A percentile compares a stretch with the other conserved stretches of the same genome.
Conservation (phyloP, 164 flowering plant genomes). For the Malania oleifera region DNA sequence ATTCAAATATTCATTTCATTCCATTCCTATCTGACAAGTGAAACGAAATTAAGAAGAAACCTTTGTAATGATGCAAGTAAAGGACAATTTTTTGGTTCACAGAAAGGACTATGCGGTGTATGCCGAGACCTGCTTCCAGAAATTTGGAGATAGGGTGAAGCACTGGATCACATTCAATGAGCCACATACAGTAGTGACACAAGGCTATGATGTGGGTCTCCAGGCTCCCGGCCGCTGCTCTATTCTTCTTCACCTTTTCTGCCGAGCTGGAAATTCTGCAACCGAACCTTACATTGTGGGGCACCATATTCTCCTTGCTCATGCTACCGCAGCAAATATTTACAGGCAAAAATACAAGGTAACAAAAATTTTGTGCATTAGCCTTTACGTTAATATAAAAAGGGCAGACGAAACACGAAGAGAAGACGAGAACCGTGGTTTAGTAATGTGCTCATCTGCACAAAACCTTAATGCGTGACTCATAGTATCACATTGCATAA, state of each 20-base stretch:
- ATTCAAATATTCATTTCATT: too few species aligned
- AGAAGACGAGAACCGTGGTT: too few species aligned
- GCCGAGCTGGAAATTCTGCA: constrained; percentile 75
- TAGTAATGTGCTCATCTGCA: too few species aligned
- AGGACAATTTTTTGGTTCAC: constrained; percentile 7
- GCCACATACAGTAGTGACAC: constrained; percentile 69
- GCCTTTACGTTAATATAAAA: too few species aligned
- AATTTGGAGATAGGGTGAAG: constrained; percentile 90
- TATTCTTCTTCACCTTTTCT: constrained; percentile 45
- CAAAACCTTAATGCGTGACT: too few species aligned
- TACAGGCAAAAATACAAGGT: constrained; percentile 79
- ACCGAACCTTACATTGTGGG: constrained; percentile 88
- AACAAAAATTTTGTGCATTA: too few species aligned
- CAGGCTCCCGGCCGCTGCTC: constrained; percentile 91
- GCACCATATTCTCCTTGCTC: constrained; percentile 70
- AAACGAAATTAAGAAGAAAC: too few species aligned
- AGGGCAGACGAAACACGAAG: too few species aligned
- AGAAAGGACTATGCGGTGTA: constrained; percentile 76
- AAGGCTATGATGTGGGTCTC: constrained; percentile 86
- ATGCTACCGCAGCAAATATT: constrained; percentile 53
- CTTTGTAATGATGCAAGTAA: too few species aligned
- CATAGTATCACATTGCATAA: too few species aligned
- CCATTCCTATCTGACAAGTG: too few species aligned
- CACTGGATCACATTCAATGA: constrained; percentile 95
- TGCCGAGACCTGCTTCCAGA: constrained; percentile 77